Evolutionary conservation across 2,329 filamentous ascomycete genomes (phyloP).

Genomic region (Cladorrhinum sp.): DNA sequence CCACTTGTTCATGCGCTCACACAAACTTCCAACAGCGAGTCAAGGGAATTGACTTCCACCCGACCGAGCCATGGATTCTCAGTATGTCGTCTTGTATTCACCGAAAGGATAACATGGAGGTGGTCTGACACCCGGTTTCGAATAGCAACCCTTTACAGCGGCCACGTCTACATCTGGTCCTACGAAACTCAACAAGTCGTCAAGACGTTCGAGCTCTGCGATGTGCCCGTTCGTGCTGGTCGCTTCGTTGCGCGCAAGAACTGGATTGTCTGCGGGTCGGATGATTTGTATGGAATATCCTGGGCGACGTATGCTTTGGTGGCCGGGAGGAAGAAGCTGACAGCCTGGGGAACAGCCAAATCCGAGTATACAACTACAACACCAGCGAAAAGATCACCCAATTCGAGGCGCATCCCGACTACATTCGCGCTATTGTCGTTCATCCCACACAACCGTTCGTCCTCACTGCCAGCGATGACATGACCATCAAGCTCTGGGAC

Average conservation of each 20-base stretch:
- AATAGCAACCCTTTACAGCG: conserved; percentile 77
- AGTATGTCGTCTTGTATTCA: conserved; percentile 43
- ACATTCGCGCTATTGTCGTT: conserved; percentile 93
- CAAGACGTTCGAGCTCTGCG: conserved; percentile 98
- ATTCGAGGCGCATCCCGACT: conserved; percentile 97
- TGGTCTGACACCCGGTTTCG: conserved; percentile 14
- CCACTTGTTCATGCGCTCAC: conserved; percentile 13
- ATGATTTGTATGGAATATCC: conserved; percentile 65
- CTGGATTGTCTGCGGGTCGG: conserved; percentile 94
- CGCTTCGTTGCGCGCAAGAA: conserved; percentile 98
- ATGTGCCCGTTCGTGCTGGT: conserved; percentile 94
- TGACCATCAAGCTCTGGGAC: conserved; percentile 98
- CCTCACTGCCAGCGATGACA: conserved; percentile 93
- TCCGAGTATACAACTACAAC: conserved; percentile 97
- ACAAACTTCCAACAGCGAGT: conserved; percentile 81
- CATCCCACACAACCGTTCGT: conserved; percentile 96
- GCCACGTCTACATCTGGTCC: conserved; percentile 99
- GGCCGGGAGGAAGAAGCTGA: conserved; percentile 54
- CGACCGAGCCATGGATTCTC: conserved; percentile 91
- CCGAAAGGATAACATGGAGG: background rate
- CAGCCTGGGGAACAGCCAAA: conserved; percentile 47
- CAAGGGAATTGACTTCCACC: conserved; percentile 96
- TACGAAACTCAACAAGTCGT: conserved; percentile 96
- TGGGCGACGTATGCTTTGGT: background rate
- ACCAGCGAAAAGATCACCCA: conserved; percentile 97